Evolutionary conservation across 495 filamentous ascomycete species (phyloP).

Genomic region (Aspergillus cristatus): DNA sequence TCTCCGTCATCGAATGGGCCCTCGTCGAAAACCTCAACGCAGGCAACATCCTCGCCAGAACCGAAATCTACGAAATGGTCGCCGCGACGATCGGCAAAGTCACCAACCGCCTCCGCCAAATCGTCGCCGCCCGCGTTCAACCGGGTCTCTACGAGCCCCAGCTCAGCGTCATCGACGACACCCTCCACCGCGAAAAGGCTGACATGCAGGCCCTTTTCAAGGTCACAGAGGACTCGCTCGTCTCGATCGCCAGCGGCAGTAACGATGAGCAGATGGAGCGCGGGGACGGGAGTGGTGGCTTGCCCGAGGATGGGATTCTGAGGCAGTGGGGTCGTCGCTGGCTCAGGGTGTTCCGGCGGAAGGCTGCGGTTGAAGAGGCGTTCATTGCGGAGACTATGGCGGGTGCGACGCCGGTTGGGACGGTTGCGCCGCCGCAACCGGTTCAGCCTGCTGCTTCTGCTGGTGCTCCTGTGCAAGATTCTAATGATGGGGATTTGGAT

Average conservation of each 20-base stretch:
- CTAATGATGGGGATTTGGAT: slow-evolving; percentile 17
- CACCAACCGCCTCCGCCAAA: slow-evolving; percentile 77
- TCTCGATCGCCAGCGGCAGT: slow-evolving; percentile 60
- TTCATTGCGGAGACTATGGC: slow-evolving; percentile 36
- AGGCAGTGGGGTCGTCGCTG: slow-evolving; percentile 77
- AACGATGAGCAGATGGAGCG: slow-evolving; percentile 61
- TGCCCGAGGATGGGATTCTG: slow-evolving; percentile 52
- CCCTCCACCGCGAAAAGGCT: slow-evolving; percentile 52
- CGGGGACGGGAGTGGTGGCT: slow-evolving; percentile 31
- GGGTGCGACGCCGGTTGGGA: slow-evolving; percentile 29
- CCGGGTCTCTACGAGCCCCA: slow-evolving; percentile 50
- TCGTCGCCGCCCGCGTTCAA: slow-evolving; percentile 52
- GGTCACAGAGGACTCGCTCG: slow-evolving; percentile 69
- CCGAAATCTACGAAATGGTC: slow-evolving; percentile 82
- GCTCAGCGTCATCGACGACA: slow-evolving; percentile 52
- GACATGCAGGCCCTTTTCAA: slow-evolving; percentile 73
- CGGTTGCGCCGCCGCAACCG: slow-evolving; percentile 22
- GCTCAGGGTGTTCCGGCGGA: slow-evolving; percentile 74
- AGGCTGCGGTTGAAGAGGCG: slow-evolving; percentile 75
- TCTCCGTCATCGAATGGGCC: slow-evolving; percentile 82
- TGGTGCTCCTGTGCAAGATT: slow-evolving; percentile 11
- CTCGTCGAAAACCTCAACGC: slow-evolving; percentile 53
- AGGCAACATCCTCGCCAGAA: slow-evolving; percentile 59
- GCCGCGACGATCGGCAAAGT: slow-evolving; percentile 85
- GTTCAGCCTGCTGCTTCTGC: slow-evolving; percentile 4